Conservation (phyloP, 768 basidiomycete genomes). For the Psilocybe cyanescens region DNA sequence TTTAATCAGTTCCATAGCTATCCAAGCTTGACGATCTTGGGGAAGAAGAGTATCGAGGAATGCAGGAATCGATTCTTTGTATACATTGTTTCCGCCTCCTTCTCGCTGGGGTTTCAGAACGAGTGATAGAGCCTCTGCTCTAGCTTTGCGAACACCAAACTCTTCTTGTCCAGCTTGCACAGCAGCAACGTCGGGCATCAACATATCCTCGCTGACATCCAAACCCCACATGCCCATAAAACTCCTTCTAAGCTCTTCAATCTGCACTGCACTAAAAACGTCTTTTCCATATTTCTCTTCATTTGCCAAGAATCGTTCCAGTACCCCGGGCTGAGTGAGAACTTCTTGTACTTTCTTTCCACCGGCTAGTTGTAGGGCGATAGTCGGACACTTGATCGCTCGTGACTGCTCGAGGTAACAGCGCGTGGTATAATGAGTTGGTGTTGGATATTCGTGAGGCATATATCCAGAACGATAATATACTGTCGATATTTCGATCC, state of each 20-base stretch:
- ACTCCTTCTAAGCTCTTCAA: conserved; percentile 64
- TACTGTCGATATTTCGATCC: conserved; percentile 79
- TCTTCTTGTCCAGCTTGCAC: conserved; percentile 32
- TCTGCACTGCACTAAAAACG: conserved; percentile 38
- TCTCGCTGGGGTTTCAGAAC: conserved; percentile 98
- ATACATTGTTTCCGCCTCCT: conserved; percentile 97
- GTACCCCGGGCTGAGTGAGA: conserved; percentile 69
- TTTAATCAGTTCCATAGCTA: conserved; percentile 92
- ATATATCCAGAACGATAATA: conserved; percentile 93
- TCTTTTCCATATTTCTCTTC: conserved; percentile 36
- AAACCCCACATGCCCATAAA: conserved; percentile 94
- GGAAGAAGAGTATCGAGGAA: conserved; percentile 69
- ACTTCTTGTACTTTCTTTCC: conserved; percentile 96
- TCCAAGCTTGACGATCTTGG: conserved; percentile 82
- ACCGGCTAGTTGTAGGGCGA: conserved; percentile 93
- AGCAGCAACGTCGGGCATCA: conserved; percentile 33
- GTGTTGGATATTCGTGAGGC: conserved; percentile 76
- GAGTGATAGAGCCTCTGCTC: conserved; percentile 51
- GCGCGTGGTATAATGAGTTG: conserved; percentile 71
- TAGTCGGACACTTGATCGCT: conserved; percentile 92
- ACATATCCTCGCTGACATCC: conserved; percentile 45
- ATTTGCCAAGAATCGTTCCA: conserved; percentile 72
- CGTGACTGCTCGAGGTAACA: conserved; percentile 77
- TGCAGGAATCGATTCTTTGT: conserved; percentile 77
- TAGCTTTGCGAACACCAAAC: conserved; percentile 55